phyloP scores from a whole-genome alignment of 2,329 filamentous ascomycete species.

The Colletotrichum scovillei region DNA sequence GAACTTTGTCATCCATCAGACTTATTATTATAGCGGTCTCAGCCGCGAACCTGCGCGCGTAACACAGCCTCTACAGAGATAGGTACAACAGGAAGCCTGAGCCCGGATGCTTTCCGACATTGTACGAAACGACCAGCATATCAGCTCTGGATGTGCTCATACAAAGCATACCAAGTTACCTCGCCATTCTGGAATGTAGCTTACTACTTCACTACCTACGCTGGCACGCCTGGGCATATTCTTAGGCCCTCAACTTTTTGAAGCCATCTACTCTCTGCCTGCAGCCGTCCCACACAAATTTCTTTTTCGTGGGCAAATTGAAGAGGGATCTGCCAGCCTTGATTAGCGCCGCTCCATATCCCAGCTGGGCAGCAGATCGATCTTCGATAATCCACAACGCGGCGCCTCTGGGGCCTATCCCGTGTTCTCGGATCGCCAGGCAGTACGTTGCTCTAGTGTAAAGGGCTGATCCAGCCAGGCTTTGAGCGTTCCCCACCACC shows the following conservation, averaged over 20 bases:
- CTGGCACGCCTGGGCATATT: too few species aligned
- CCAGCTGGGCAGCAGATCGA: slow-evolving; percentile 6
- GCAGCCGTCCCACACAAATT: not conserved
- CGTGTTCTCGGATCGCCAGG: slow-evolving; percentile 2
- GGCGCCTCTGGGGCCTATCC: not conserved
- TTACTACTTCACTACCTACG: not conserved
- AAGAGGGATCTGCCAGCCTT: not conserved
- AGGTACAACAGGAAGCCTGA: not conserved
- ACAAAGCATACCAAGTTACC: not conserved
- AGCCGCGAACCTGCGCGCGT: not conserved
- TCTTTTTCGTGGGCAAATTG: not conserved
- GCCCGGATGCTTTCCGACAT: not conserved
- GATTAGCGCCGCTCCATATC: not conserved
- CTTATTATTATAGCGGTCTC: not conserved
- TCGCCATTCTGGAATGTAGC: not conserved
- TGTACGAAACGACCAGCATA: not conserved
- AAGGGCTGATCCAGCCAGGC: not conserved
- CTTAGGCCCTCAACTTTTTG: too few species aligned
- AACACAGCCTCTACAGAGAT: not conserved
- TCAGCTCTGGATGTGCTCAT: not conserved
- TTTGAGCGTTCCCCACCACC: not conserved
- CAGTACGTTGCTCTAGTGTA: not conserved
- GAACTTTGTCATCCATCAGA: not conserved
- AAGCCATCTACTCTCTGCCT: not conserved
- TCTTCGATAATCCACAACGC: not conserved